Conservation (phyloP, 2,329 filamentous ascomycete species). For the Ophiosphaerella korrae region DNA sequence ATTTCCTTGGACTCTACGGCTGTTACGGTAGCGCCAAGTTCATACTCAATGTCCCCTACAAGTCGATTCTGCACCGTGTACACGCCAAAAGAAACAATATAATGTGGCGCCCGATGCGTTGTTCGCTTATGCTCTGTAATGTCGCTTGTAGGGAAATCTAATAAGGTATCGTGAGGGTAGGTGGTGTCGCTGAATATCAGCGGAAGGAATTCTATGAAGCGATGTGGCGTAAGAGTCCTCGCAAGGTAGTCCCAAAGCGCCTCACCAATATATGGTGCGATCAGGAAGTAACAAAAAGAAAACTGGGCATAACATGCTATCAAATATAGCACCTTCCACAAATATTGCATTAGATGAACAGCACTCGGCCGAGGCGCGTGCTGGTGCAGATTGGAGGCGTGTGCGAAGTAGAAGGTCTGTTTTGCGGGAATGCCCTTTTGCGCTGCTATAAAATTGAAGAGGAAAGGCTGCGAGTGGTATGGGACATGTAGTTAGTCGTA, state of each 20-base stretch:
- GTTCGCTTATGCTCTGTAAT: slow-evolving; percentile 57
- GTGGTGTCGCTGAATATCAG: slow-evolving; percentile 61
- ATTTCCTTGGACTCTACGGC: slow-evolving; percentile 38
- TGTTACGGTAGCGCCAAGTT: slow-evolving; percentile 49
- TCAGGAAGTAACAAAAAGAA: slow-evolving; percentile 57
- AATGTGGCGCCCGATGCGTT: slow-evolving; percentile 57
- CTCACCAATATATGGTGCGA: slow-evolving; percentile 52
- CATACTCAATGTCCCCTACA: slow-evolving; percentile 49
- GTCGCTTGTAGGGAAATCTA: slow-evolving; percentile 60
- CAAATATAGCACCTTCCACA: slow-evolving; percentile 54
- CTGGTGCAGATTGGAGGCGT: slow-evolving; percentile 61
- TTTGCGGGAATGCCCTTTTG: not conserved
- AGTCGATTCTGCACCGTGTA: slow-evolving; percentile 57
- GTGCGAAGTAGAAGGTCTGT: slow-evolving; percentile 54
- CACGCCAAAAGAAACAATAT: slow-evolving; percentile 58
- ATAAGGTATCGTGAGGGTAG: slow-evolving; percentile 58
- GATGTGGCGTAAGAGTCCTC: slow-evolving; percentile 57
- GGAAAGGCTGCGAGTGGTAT: slow-evolving; percentile 58
- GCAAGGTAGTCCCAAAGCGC: slow-evolving; percentile 56
- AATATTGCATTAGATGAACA: slow-evolving; percentile 44
- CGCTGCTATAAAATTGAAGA: slow-evolving; percentile 57
- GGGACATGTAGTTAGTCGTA: slow-evolving; percentile 60
- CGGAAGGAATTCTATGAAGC: slow-evolving; percentile 59
- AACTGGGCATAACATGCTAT: slow-evolving; percentile 61
- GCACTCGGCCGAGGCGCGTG: slow-evolving; percentile 51